A percentile compares a stretch with the other conserved stretches of the same genome.
phyloP scores from a whole-genome alignment of 2,329 filamentous ascomycete genomes.

The Monosporascus sp. region DNA sequence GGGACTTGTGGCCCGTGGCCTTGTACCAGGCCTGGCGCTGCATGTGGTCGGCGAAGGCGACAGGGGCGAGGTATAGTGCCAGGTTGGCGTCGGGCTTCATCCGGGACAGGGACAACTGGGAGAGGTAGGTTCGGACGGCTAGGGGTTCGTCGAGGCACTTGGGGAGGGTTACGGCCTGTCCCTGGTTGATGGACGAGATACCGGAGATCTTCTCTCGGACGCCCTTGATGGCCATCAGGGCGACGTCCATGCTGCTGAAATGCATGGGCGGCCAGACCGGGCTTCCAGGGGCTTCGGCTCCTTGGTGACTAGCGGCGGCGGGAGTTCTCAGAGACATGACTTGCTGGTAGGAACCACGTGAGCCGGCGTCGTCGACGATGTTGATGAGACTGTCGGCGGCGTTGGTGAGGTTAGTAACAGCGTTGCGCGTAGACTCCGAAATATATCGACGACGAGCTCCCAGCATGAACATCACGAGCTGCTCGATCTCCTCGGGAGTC shows the following conservation, averaged over 20 bases:
- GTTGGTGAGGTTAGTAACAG: background rate
- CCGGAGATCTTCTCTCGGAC: conserved; percentile 10
- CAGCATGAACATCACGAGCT: conserved; percentile 6
- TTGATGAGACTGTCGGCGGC: conserved; percentile 5
- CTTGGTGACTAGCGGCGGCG: background rate
- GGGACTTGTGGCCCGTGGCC: conserved; percentile 10
- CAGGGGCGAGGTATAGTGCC: conserved; percentile 9
- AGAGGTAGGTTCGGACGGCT: conserved; percentile 7
- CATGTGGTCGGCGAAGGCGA: conserved; percentile 10
- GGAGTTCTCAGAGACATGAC: background rate
- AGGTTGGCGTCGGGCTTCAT: background rate
- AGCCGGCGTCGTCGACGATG: conserved; percentile 2
- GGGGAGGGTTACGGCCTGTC: conserved; percentile 3
- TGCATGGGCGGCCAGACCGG: conserved; percentile 9
- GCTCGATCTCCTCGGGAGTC: background rate
- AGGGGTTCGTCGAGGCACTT: conserved; percentile 7
- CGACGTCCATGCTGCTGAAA: conserved; percentile 7
- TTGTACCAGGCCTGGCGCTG: conserved; percentile 10
- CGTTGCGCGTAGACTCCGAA: background rate
- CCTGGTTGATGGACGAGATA: background rate
- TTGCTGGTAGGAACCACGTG: background rate
- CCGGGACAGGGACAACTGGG: conserved; percentile 4
- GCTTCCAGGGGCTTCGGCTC: background rate
- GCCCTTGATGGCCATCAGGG: conserved; percentile 6
- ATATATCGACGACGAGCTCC: conserved; percentile 7